These are phyloP conservation scores for Celoporthe dispersa DNA, from an alignment of 2,329 filamentous ascomycete genomes.

Conservation along the genomic window DNA sequence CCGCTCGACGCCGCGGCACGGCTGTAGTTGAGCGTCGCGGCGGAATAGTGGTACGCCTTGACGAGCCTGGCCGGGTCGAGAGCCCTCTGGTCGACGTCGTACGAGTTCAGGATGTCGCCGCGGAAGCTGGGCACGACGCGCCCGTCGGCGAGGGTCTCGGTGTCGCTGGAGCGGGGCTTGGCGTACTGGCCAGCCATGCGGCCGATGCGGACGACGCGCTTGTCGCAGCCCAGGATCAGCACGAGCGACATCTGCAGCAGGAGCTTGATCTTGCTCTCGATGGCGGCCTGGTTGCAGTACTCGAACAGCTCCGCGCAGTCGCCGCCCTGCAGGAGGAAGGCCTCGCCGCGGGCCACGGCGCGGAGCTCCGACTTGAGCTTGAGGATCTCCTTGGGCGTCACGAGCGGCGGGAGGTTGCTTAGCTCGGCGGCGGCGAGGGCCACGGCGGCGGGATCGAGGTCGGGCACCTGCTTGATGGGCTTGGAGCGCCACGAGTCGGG, in stretches of 20 bases:
- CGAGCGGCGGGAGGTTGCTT: slow-evolving; percentile 72
- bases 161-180: slow-evolving; percentile 89
- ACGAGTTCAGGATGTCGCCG: slow-evolving; percentile 95
- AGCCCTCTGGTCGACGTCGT: slow-evolving; percentile 71
- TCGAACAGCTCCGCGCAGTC: slow-evolving; percentile 98
- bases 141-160: slow-evolving; percentile 74
- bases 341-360: slow-evolving; percentile 87
- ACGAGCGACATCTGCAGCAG: slow-evolving; percentile 96
- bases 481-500: slow-evolving; percentile 76
- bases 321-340: slow-evolving; percentile 93
- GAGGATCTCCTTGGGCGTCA: slow-evolving; percentile 79
- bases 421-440: slow-evolving; percentile 67
- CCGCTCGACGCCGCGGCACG: slow-evolving; percentile 82
- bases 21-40: slow-evolving; percentile 92
- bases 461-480: slow-evolving; percentile 77
- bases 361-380: slow-evolving; percentile 77
- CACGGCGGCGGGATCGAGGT: slow-evolving; percentile 66
- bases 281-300: slow-evolving; percentile 87
- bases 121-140: slow-evolving; percentile 86
- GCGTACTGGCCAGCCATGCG: slow-evolving; percentile 98
- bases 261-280: slow-evolving; percentile 96
- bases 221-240: slow-evolving; percentile 82
- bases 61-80: slow-evolving; percentile 86
- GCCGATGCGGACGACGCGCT: slow-evolving; percentile 89
- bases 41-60: slow-evolving; percentile 92